Percentiles rank a stretch among this genome's conserved stretches.
Evolutionary conservation across 1,284 basidiomycete species (phyloP).

Genomic region (Singerocomus rubriflavus): DNA sequence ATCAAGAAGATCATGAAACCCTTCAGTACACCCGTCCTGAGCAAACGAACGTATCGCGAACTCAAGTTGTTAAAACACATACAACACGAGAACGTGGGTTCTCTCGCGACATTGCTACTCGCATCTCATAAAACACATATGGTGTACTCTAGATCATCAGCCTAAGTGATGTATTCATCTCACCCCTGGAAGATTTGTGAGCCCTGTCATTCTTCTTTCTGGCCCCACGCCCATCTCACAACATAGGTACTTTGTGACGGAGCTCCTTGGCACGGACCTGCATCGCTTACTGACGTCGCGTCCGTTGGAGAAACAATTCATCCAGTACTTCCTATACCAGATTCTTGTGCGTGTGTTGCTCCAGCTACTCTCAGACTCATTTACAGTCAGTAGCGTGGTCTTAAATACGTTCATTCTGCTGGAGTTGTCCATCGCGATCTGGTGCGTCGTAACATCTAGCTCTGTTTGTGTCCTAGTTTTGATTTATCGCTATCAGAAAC

Average conservation of each 20-base stretch:
- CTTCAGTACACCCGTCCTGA: constrained; percentile 96
- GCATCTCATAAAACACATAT: constrained; percentile 5
- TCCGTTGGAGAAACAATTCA: constrained; percentile 99
- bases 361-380: constrained; percentile 1
- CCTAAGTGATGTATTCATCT: constrained; percentile 98
- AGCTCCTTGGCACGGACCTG: constrained; percentile 96
- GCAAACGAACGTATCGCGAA: constrained; percentile 97
- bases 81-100: constrained; percentile 91
- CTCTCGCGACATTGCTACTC: background rate
- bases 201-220: constrained; percentile 27
- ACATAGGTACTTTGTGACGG: constrained; percentile 95
- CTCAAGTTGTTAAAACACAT: constrained; percentile 99
- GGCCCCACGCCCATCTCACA: background rate
- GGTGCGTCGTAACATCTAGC: constrained; percentile 40
- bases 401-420: constrained; percentile 99
- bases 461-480: background rate
- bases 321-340: constrained; percentile 99
- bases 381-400: constrained; percentile 65
- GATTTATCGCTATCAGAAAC: constrained; percentile 62
- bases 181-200: constrained; percentile 94
- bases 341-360: constrained; percentile 69
- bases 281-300: constrained; percentile 95
- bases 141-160: constrained; percentile 81
- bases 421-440: constrained; percentile 98
- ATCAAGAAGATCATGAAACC: constrained; percentile 99